These are phyloP conservation scores for Barnettozyma populi DNA, from an alignment of 805 yeast species.

Conservation along the genomic window DNA sequence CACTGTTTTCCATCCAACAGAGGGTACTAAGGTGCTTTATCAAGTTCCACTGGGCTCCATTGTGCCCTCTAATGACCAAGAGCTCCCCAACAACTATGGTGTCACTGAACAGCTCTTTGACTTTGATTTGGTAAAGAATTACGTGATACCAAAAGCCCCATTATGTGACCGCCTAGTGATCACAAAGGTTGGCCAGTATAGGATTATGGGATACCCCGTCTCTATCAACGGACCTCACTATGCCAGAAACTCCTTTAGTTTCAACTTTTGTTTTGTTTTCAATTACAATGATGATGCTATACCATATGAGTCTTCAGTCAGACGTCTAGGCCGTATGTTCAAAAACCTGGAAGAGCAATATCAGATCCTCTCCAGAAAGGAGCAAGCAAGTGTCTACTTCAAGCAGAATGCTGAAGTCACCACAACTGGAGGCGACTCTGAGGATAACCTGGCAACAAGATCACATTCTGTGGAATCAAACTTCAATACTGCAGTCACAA, in stretches of 20 bases:
- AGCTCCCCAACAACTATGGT: conserved; percentile 9
- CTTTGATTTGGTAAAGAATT: conserved; percentile 84
- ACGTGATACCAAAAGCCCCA: conserved; percentile 89
- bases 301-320: conserved; percentile 81
- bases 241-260: conserved; percentile 86
- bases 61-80: conserved; percentile 28
- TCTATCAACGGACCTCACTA: conserved; percentile 68
- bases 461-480: conserved; percentile 19
- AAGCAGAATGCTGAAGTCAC: conserved; percentile 6
- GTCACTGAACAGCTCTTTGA: conserved; percentile 46
- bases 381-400: conserved; percentile 35
- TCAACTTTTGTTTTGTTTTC: conserved; percentile 91
- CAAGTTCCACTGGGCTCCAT: conserved; percentile 84
- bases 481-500: conserved; percentile 4
- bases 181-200: conserved; percentile 60
- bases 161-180: conserved; percentile 79
- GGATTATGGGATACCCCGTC: conserved; percentile 86
- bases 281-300: conserved; percentile 74
- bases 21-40: conserved; percentile 86
- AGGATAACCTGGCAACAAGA: conserved; percentile 11
- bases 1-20: conserved; percentile 91
- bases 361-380: conserved; percentile 58
- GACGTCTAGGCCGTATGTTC: conserved; percentile 83
- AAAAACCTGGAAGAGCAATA: conserved; percentile 87
- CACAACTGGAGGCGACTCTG: conserved; percentile 1